Conservation (phyloP, 805 yeast genomes). For the Komagataella pastoris region DNA sequence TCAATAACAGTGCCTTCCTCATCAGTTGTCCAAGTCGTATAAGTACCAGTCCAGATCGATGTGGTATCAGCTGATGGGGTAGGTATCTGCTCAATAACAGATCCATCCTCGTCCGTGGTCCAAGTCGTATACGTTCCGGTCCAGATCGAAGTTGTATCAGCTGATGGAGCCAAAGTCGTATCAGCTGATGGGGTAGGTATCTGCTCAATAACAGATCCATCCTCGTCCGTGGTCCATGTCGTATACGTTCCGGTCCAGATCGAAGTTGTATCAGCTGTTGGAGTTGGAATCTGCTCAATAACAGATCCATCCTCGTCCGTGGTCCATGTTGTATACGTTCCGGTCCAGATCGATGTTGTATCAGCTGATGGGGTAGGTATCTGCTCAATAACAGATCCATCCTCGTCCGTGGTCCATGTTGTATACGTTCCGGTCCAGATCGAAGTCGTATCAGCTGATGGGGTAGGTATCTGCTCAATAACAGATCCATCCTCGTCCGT, state of each 20-base stretch:
- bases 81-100: not conserved
- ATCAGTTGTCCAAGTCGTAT: not conserved
- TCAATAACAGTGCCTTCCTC: not conserved
- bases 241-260: not conserved
- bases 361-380: not conserved
- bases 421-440: not conserved
- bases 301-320: not conserved
- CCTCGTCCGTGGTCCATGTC: not conserved
- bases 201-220: not conserved
- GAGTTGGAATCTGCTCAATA: not conserved
- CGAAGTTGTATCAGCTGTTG: not conserved
- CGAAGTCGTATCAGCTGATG: not conserved
- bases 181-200: not conserved
- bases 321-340: not conserved
- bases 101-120: not conserved
- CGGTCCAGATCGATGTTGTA: not conserved
- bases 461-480: not conserved
- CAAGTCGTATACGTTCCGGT: not conserved
- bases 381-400: not conserved
- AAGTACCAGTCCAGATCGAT: not conserved
- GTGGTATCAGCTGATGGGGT: not conserved
- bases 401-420: not conserved
- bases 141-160: not conserved
- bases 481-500: not conserved
- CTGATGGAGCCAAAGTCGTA: not conserved